Evolutionary conservation across 2,329 filamentous ascomycete species (phyloP).

Genomic region (Verruconis gallopava): DNA sequence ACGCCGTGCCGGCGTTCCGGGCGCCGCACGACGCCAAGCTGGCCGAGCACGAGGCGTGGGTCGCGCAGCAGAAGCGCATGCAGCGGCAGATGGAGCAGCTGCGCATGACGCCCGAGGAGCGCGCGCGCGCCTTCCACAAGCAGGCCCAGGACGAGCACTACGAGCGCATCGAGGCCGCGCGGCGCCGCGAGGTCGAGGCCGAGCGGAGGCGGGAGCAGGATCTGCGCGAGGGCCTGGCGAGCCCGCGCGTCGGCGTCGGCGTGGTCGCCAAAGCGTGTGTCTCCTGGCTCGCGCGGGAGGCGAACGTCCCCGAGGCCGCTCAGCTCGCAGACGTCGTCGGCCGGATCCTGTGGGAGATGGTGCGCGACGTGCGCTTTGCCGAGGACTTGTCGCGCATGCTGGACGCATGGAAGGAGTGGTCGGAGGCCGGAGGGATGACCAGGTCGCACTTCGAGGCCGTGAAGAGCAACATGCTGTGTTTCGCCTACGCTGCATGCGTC

Average conservation of each 20-base stretch:
- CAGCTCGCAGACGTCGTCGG: constrained; percentile 13
- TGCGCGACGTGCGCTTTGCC: constrained; percentile 14
- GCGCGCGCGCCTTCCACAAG: neutral
- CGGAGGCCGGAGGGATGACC: constrained; percentile 18
- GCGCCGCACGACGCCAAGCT: constrained; percentile 26
- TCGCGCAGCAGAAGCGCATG: constrained; percentile 2
- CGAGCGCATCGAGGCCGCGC: constrained; percentile 2
- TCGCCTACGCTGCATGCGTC: constrained; percentile 16
- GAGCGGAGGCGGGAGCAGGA: constrained; percentile 14
- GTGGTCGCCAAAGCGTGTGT: constrained; percentile 15
- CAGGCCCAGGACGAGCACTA: neutral
- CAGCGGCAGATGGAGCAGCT: constrained; percentile 2
- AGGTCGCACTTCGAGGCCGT: constrained; percentile 17
- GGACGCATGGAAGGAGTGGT: constrained; percentile 19
- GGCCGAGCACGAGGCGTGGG: constrained; percentile 5
- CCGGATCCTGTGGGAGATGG: constrained; percentile 16
- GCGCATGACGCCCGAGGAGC: constrained; percentile 5
- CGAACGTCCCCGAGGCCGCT: neutral
- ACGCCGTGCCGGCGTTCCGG: constrained; percentile 43
- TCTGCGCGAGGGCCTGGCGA: constrained; percentile 15
- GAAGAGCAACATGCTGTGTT: constrained; percentile 15
- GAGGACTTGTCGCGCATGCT: constrained; percentile 14
- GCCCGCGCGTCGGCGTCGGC: constrained; percentile 14
- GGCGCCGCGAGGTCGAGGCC: constrained; percentile 12
- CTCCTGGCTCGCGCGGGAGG: constrained; percentile 12